A percentile compares a stretch with the other conserved stretches of the same genome.
Conservation (phyloP, 805 yeast genomes). For the Torulaspora indica region DNA sequence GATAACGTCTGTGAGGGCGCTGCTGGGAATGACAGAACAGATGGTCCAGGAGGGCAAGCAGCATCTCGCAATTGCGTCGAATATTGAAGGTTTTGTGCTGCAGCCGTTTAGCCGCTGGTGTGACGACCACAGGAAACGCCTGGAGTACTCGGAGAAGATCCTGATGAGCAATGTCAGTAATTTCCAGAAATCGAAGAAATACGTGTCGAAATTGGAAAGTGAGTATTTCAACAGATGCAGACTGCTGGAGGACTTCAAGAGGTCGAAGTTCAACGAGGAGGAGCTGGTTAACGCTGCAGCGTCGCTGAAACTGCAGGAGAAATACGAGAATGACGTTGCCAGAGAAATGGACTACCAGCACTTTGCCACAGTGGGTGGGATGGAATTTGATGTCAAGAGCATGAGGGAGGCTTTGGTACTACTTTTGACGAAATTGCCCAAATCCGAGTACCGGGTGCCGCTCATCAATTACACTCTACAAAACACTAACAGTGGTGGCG, state of each 20-base stretch:
- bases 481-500: constrained; percentile 35
- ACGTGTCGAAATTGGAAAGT: constrained; percentile 52
- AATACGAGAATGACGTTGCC: constrained; percentile 23
- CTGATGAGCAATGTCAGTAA: constrained; percentile 48
- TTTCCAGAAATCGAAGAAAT: constrained; percentile 45
- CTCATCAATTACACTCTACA: constrained; percentile 41
- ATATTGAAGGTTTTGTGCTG: constrained; percentile 55
- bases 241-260: constrained; percentile 55
- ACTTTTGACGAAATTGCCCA: constrained; percentile 49
- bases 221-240: constrained; percentile 76
- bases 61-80: constrained; percentile 60
- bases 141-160: constrained; percentile 54
- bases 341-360: constrained; percentile 30
- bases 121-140: constrained; percentile 61
- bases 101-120: constrained; percentile 75
- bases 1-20: constrained; percentile 39
- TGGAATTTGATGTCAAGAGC: constrained; percentile 34
- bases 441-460: constrained; percentile 54
- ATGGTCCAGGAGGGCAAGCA: constrained; percentile 60
- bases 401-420: constrained; percentile 40
- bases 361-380: constrained; percentile 31
- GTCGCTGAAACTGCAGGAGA: constrained; percentile 22
- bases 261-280: constrained; percentile 22
- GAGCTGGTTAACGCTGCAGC: constrained; percentile 24
- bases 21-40: constrained; percentile 44